A percentile compares a stretch with the other conserved stretches of the same genome.
Evolutionary conservation across 106 monocot genomes (phyloP).

Genomic region (Ottelia alismoides): DNA sequence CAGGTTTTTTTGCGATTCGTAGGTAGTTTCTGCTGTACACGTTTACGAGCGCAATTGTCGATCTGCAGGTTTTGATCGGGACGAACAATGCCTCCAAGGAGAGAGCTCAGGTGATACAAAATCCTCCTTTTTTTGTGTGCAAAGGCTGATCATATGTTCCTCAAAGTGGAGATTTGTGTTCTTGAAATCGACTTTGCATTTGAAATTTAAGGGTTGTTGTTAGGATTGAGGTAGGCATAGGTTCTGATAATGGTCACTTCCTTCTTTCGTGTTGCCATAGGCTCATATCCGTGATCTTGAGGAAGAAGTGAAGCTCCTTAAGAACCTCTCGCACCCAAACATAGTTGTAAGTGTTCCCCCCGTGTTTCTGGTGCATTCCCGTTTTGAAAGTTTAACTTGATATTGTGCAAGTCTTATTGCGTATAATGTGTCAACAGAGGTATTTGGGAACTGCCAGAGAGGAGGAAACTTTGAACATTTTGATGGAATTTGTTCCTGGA

Average conservation of each 20-base stretch:
- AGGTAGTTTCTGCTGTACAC: too few relatives aligned
- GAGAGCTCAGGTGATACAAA: conserved; percentile 82
- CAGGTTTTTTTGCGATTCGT: conserved; percentile 35
- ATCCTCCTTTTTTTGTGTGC: neutral
- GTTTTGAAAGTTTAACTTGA: neutral
- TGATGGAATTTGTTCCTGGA: conserved; percentile 94
- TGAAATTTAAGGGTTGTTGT: neutral
- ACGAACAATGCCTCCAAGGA: conserved; percentile 64
- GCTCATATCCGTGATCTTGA: conserved; percentile 86
- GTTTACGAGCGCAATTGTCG: neutral
- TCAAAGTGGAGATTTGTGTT: neutral
- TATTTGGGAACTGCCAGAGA: conserved; percentile 89
- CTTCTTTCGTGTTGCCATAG: too few relatives aligned
- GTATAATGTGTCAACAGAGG: conserved; percentile 42
- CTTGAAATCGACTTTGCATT: too few relatives aligned
- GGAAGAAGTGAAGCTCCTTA: conserved; percentile 95
- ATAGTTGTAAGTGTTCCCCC: conserved; percentile 74
- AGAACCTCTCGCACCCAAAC: conserved; percentile 83
- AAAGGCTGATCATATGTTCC: neutral
- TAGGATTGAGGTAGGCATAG: too few relatives aligned
- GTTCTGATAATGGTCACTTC: too few relatives aligned
- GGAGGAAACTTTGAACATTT: conserved; percentile 80
- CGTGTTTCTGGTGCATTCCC: neutral
- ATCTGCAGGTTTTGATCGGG: conserved; percentile 72
- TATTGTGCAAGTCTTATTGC: neutral